A percentile compares a stretch with the other conserved stretches of the same genome.
Evolutionary conservation across 768 basidiomycete genomes (phyloP).

Genomic region (Leccinum incarnatum): DNA sequence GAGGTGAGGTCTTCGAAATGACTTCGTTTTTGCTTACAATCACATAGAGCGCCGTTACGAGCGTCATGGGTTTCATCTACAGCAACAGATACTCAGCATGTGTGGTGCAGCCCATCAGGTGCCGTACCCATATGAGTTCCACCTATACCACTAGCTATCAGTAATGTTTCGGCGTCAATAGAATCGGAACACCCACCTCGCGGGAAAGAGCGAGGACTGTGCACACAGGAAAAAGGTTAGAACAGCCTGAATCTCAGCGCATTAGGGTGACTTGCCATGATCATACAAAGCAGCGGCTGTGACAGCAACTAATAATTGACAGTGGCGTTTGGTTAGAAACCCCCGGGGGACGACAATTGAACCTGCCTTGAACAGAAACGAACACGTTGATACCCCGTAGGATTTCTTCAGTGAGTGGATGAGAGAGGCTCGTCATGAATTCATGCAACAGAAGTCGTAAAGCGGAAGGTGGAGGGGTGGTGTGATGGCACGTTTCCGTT

Average conservation of each 20-base stretch:
- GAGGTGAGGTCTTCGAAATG: background rate
- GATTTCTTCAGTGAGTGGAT: conserved; percentile 2
- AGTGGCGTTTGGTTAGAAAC: conserved; percentile 4
- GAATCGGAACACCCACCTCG: conserved; percentile 20
- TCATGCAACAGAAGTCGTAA: conserved; percentile 3
- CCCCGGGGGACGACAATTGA: background rate
- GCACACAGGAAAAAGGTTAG: background rate
- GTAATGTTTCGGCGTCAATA: background rate
- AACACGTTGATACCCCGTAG: conserved; percentile 11
- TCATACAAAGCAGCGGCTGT: conserved; percentile 29
- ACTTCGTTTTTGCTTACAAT: conserved; percentile 17
- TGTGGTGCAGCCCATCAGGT: background rate
- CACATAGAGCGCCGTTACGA: conserved; percentile 25
- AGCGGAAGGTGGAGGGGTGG: background rate
- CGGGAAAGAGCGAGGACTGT: conserved; percentile 26
- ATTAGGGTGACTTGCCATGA: conserved; percentile 18
- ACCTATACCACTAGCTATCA: conserved; percentile 16
- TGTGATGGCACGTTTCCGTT: background rate
- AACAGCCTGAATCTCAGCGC: background rate
- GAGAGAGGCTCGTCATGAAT: conserved; percentile 24
- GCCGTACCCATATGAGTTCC: conserved; percentile 32
- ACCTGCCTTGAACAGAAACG: conserved; percentile 24
- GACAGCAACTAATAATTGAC: conserved; percentile 28
- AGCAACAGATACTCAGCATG: background rate
- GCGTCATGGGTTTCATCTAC: conserved; percentile 27